These are phyloP conservation scores for Chytriomyces confervae DNA, from an alignment of 192 early-diverging fungal genomes.

Conservation along the genomic window DNA sequence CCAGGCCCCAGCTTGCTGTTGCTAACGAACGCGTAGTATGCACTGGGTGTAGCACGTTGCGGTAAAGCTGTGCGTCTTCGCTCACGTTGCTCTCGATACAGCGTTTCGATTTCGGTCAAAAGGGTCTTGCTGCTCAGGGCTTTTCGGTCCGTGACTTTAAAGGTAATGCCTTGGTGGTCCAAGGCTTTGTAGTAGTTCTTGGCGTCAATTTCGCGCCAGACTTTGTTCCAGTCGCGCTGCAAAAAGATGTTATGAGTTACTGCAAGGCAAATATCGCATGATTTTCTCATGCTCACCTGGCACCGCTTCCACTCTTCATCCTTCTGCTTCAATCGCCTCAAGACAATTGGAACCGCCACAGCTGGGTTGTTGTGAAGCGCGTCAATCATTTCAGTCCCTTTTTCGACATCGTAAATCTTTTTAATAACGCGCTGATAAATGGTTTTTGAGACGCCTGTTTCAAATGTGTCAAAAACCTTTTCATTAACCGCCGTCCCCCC, in stretches of 20 bases:
- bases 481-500: not conserved
- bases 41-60: not conserved
- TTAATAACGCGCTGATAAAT: conserved; percentile 93
- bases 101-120: conserved; percentile 82
- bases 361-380: conserved; percentile 90
- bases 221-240: conserved; percentile 93
- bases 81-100: conserved; percentile 82
- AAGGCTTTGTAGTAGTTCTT: conserved; percentile 95
- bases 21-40: conserved; percentile 39
- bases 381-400: conserved; percentile 89
- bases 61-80: conserved; percentile 35
- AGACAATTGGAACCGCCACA: conserved; percentile 89
- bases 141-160: conserved; percentile 88
- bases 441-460: conserved; percentile 68
- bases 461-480: conserved; percentile 11
- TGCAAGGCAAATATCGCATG: not conserved
- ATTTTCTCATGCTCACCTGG: conserved; percentile 54
- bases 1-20: not conserved
- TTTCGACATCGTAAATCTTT: conserved; percentile 90
- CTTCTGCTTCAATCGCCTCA: conserved; percentile 96
- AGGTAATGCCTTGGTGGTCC: conserved; percentile 92
- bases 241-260: not conserved
- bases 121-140: conserved; percentile 77
- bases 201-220: conserved; percentile 93
- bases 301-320: conserved; percentile 97